phyloP scores from a whole-genome alignment of 208 protist species.

The Crithidia bombi region DNA sequence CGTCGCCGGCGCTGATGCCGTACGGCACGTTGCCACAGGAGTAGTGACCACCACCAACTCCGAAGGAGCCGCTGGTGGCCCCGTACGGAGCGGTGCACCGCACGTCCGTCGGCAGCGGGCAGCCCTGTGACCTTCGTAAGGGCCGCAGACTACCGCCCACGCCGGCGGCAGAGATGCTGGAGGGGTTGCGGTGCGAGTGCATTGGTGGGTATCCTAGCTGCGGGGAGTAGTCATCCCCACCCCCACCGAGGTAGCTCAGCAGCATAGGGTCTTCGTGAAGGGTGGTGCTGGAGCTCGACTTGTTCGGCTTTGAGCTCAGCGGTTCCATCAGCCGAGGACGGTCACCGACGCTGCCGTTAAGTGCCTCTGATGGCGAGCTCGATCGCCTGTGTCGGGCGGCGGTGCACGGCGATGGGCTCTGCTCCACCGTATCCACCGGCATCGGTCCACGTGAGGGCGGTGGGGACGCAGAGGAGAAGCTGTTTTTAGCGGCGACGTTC shows the following conservation, averaged over 20 bases:
- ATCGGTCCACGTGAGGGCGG: constrained; percentile 1
- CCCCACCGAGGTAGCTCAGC: constrained; percentile 1
- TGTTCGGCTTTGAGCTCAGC: neutral
- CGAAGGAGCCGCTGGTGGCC: neutral
- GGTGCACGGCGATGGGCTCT: constrained; percentile 4
- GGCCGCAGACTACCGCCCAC: constrained; percentile 10
- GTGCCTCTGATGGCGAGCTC: neutral
- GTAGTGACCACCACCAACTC: neutral
- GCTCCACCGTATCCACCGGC: constrained; percentile 4
- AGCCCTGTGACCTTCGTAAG: neutral
- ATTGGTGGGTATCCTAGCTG: neutral
- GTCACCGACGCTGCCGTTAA: neutral
- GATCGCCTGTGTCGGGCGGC: neutral
- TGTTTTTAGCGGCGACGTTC: neutral
- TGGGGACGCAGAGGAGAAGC: neutral
- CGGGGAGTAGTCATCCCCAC: too few relatives aligned
- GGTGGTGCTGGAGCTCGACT: neutral
- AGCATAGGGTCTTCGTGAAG: constrained; percentile 16
- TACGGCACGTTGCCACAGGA: neutral
- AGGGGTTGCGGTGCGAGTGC: constrained; percentile 5
- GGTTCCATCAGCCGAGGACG: neutral
- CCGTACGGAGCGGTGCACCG: neutral
- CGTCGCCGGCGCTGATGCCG: neutral
- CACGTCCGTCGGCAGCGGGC: constrained; percentile 5
- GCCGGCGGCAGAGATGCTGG: neutral